phyloP scores from a whole-genome alignment of 495 filamentous ascomycete species.

The Aspergillus indologenus region DNA sequence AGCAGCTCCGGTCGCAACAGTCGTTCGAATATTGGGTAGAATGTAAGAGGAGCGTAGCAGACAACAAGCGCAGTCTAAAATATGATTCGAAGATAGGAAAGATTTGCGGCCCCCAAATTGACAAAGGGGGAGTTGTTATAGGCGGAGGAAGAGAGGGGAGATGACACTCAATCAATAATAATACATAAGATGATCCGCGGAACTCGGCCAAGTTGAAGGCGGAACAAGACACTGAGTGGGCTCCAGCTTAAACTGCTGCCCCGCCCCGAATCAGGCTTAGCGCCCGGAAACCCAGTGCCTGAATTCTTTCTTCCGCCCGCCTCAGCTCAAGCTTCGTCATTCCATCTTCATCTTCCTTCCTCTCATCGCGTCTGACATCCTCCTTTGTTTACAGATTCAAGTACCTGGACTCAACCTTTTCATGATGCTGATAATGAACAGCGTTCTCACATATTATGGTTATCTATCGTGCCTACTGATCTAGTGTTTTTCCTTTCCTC shows the following conservation, averaged over 20 bases:
- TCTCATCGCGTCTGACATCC: too few relatives aligned
- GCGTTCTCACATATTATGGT: too few relatives aligned
- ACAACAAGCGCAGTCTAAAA: neutral
- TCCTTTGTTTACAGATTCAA: neutral
- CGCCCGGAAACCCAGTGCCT: neutral
- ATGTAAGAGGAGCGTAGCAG: neutral
- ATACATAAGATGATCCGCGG: neutral
- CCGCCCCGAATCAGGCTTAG: constrained; percentile 29
- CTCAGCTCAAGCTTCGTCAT: constrained; percentile 4
- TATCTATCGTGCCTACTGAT: too few relatives aligned
- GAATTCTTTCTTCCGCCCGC: neutral
- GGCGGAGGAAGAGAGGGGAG: neutral
- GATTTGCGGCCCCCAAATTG: neutral
- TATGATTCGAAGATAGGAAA: neutral
- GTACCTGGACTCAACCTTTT: neutral
- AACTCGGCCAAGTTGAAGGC: neutral
- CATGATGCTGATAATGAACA: neutral
- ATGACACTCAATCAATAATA: neutral
- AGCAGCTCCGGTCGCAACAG: constrained; percentile 6
- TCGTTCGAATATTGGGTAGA: neutral
- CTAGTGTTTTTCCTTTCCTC: too few relatives aligned
- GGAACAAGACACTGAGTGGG: too few relatives aligned
- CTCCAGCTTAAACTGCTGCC: constrained; percentile 14
- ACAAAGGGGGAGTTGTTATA: neutral
- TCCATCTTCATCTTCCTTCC: neutral